Conservation (phyloP, 306 rosid species). For the Medicago ruthenica region DNA sequence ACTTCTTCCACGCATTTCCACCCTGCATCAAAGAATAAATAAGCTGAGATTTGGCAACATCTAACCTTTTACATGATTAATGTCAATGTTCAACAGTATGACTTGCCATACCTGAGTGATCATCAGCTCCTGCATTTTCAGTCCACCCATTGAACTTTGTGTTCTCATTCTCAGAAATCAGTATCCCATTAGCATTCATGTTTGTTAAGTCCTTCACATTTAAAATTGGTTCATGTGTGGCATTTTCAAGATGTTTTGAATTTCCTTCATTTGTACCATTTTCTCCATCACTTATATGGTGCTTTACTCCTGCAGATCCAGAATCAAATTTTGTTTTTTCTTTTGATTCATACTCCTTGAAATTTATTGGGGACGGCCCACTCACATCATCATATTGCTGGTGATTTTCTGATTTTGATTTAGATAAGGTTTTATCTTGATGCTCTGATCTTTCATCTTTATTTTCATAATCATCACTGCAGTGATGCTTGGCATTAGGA, state of each 20-base stretch:
- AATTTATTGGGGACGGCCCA: slow-evolving; percentile 53
- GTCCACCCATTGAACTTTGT: slow-evolving; percentile 39
- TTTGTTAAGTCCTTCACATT: slow-evolving; percentile 37
- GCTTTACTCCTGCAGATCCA: slow-evolving; percentile 58
- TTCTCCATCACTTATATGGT: slow-evolving; percentile 51
- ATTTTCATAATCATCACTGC: slow-evolving; percentile 53
- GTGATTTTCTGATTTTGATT: slow-evolving; percentile 56
- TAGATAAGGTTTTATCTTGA: slow-evolving; percentile 54
- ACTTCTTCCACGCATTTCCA: slow-evolving; percentile 49
- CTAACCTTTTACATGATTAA: slow-evolving; percentile 32
- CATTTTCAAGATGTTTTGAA: slow-evolving; percentile 48
- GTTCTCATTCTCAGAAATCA: slow-evolving; percentile 44
- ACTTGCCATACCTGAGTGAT: slow-evolving; percentile 43
- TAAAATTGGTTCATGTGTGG: slow-evolving; percentile 39
- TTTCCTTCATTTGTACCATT: slow-evolving; percentile 45
- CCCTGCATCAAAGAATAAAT: slow-evolving; percentile 48
- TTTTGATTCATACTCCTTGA: slow-evolving; percentile 52
- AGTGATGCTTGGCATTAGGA: slow-evolving; percentile 54
- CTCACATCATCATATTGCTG: slow-evolving; percentile 49
- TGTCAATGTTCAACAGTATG: slow-evolving; percentile 24
- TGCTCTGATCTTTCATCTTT: slow-evolving; percentile 60
- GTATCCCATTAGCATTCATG: slow-evolving; percentile 45
- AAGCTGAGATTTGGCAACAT: slow-evolving; percentile 36
- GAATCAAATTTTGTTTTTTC: slow-evolving; percentile 47
- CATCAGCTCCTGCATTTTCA: slow-evolving; percentile 46